phyloP scores from a whole-genome alignment of 805 yeast species.

The Yamadazyma philogaea region DNA sequence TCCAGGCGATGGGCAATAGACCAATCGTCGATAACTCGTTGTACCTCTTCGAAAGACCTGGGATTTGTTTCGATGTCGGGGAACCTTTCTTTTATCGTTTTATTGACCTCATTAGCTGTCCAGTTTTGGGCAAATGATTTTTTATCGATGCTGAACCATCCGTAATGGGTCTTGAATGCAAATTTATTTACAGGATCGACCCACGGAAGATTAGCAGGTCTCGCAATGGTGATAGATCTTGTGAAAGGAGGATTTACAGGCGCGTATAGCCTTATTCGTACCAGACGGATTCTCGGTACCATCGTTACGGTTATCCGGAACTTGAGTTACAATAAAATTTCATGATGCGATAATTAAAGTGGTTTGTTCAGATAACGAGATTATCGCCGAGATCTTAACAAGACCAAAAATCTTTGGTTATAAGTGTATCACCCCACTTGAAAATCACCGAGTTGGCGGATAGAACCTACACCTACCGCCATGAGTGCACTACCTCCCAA shows the following conservation, averaged over 20 bases:
- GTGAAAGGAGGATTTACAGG: too few species aligned
- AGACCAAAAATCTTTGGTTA: too few species aligned
- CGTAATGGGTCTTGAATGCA: constrained; percentile 19
- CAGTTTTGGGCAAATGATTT: constrained; percentile 18
- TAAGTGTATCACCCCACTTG: too few species aligned
- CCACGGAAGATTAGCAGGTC: background rate
- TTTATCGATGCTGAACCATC: constrained; percentile 21
- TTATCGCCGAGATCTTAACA: too few species aligned
- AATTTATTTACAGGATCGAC: constrained; percentile 12
- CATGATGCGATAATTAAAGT: too few species aligned
- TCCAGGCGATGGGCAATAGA: background rate
- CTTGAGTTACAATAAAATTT: too few species aligned
- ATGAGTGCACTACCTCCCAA: constrained; percentile 14
- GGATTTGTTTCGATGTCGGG: constrained; percentile 13
- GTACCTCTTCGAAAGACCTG: constrained; percentile 9
- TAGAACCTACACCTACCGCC: background rate
- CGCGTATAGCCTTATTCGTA: background rate
- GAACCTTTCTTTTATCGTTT: constrained; percentile 11
- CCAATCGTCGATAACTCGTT: constrained; percentile 19
- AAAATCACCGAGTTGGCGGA: background rate
- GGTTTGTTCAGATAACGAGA: too few species aligned
- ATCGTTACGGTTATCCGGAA: too few species aligned
- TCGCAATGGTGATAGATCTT: background rate
- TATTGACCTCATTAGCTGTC: constrained; percentile 16
- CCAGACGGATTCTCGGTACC: background rate